A percentile compares a stretch with the other conserved stretches of the same genome.
Conservation (phyloP, 371 early-diverging fungal species). For the Lichtheimia hyalospora region DNA sequence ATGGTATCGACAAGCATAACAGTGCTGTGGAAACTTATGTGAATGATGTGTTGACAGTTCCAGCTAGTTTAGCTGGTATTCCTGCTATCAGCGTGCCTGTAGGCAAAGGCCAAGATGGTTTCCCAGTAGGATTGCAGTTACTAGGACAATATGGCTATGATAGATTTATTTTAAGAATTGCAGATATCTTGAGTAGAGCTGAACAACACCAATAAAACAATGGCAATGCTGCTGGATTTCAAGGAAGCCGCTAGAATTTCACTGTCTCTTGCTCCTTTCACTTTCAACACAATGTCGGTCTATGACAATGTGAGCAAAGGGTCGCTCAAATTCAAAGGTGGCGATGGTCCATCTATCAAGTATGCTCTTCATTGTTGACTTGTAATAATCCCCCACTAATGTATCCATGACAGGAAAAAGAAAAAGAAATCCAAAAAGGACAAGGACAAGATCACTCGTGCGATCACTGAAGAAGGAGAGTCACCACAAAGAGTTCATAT, state of each 20-base stretch:
- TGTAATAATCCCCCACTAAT: background rate
- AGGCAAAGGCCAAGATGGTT: slow-evolving; percentile 33
- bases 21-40: slow-evolving; percentile 59
- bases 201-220: no score
- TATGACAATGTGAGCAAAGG: slow-evolving; percentile 59
- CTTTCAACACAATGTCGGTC: slow-evolving; percentile 34
- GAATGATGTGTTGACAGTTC: slow-evolving; percentile 89
- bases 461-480: slow-evolving; percentile 31
- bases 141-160: slow-evolving; percentile 85
- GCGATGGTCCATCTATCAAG: slow-evolving; percentile 54
- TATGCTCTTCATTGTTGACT: slow-evolving; percentile 18
- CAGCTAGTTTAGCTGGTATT: slow-evolving; percentile 83
- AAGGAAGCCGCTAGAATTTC: no score
- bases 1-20: slow-evolving; percentile 1
- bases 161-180: slow-evolving; percentile 47
- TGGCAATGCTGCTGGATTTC: no score
- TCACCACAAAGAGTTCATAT: slow-evolving; percentile 20
- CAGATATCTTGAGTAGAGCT: slow-evolving; percentile 6
- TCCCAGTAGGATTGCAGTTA: slow-evolving; percentile 83
- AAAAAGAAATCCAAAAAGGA: slow-evolving; percentile 51
- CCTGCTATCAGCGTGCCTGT: slow-evolving; percentile 74
- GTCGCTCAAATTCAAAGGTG: slow-evolving; percentile 61
- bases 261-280: background rate
- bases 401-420: slow-evolving; percentile 25
- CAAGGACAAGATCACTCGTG: slow-evolving; percentile 49